Base-by-base conservation (phyloP, 2,329 filamentous ascomycete species). In the Karstenula rhodostoma region DNA sequence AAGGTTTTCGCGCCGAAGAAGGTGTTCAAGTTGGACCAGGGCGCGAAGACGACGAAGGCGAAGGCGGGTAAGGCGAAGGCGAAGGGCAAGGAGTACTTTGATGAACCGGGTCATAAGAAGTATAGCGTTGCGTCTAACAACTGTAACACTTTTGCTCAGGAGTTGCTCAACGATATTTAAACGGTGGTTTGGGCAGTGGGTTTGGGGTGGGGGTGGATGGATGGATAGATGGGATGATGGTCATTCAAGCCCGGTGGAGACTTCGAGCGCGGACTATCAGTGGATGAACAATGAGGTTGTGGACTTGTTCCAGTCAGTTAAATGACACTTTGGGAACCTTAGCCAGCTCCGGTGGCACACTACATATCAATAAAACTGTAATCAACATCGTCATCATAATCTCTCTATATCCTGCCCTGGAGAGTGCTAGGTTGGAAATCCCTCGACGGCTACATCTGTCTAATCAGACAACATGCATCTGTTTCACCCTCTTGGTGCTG, bases 111-210 rank as follows among this genome's bases (percentile, higher is more conserved):
- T 10, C 25, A 51, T 10, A 25, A 51, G 32, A 25, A 23, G 33
- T 51, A 51, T 19, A 23, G 32, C 32, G 19, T 40, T 17, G 7
- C 35, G 19, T 25, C 4, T 15, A 40, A 51, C 33, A 51, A 51
- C 48, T 51, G 48, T 17, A 32, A 51, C n/a, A 51, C 48, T n/a
- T 51, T 51, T 10, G 48, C 48, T 5, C 48, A 51, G 32, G n/a
- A 4, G 3, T 33, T 49, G 25, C 4, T 33, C 15, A 35, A 32
- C 2, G 47, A 49, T 2, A 49, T 49, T 2, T 49, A 49, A 40
- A 9, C 13, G 27, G 8, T 29, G 27, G 4, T 4, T 29, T 1
- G 15, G 35, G 13, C 3, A 6, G 6, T 40, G 35, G 3, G 4
- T 35, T 35, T 13, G 35, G 25, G 9, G 19, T 15, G 37, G n/a